Conservation (phyloP, 768 basidiomycete species). For the Sarcodon aspratus region DNA sequence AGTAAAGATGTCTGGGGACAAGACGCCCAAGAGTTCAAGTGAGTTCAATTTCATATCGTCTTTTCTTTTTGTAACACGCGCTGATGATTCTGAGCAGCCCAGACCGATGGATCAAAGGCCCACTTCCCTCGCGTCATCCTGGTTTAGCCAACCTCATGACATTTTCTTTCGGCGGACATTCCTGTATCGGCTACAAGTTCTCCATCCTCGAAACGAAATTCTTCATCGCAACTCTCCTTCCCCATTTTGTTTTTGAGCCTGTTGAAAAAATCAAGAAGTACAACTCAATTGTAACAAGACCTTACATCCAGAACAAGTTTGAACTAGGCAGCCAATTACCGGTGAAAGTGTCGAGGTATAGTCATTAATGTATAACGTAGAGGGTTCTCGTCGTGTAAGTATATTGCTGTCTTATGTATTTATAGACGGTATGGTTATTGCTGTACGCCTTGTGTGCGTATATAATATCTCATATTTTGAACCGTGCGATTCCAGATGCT, state of each 20-base stretch:
- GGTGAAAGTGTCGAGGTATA: not conserved
- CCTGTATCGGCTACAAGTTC: constrained; percentile 75
- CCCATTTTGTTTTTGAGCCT: constrained; percentile 65
- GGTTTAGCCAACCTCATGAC: constrained; percentile 41
- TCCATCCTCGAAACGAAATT: constrained; percentile 78
- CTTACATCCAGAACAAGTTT: constrained; percentile 31
- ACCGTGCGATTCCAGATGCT: not conserved
- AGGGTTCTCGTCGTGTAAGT: too few relatives aligned
- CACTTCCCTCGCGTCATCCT: constrained; percentile 26
- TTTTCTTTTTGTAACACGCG: not conserved
- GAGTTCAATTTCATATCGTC: not conserved
- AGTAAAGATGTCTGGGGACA: constrained; percentile 46
- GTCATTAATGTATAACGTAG: too few relatives aligned
- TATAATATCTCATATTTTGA: not conserved
- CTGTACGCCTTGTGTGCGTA: not conserved
- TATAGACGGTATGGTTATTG: not conserved
- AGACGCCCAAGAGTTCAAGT: constrained; percentile 45
- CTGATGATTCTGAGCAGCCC: constrained; percentile 24
- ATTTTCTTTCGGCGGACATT: constrained; percentile 41
- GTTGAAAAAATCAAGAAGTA: constrained; percentile 68
- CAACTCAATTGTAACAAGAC: constrained; percentile 47
- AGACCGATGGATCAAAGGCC: constrained; percentile 38
- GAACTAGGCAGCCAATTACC: constrained; percentile 31
- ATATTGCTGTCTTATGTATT: too few relatives aligned
- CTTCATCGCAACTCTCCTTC: constrained; percentile 59